Evolutionary conservation across 2,329 filamentous ascomycete species (phyloP).

Genomic region (Zymoseptoria passerinii): DNA sequence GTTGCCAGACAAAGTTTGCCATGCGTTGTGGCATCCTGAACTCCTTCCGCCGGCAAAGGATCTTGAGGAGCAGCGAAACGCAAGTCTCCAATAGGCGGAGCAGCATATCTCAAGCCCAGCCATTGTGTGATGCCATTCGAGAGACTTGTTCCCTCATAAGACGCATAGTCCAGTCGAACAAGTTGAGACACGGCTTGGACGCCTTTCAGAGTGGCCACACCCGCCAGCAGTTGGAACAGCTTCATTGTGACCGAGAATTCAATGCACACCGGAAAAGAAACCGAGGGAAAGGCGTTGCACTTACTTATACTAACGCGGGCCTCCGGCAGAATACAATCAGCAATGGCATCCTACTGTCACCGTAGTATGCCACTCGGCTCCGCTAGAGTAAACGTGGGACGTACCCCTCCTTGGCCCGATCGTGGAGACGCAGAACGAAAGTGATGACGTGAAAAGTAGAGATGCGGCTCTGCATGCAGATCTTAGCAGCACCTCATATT

Average conservation of each 20-base stretch:
- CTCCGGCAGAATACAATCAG: neutral
- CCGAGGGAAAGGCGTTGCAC: neutral
- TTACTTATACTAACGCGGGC: neutral
- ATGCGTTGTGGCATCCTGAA: constrained; percentile 46
- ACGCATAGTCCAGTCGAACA: constrained; percentile 59
- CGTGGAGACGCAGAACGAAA: neutral
- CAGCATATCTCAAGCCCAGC: constrained; percentile 68
- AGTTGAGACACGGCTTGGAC: constrained; percentile 30
- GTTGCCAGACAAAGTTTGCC: constrained; percentile 32
- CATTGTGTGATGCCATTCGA: constrained; percentile 57
- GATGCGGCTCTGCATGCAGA: neutral
- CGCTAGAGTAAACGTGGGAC: neutral
- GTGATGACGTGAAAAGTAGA: neutral
- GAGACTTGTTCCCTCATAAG: constrained; percentile 51
- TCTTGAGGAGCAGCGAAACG: constrained; percentile 62
- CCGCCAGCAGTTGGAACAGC: neutral
- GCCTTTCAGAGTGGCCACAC: constrained; percentile 1
- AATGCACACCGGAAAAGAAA: neutral
- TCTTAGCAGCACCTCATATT: neutral
- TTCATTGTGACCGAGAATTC: neutral
- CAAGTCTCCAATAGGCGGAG: constrained; percentile 55
- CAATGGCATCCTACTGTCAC: neutral
- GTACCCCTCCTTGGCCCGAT: neutral
- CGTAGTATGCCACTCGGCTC: neutral
- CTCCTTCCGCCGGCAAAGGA: constrained; percentile 40